These are phyloP conservation scores for Hyphopichia wangnamkhiaoensis DNA, from an alignment of 1,139 yeast genomes.

Conservation along the genomic window DNA sequence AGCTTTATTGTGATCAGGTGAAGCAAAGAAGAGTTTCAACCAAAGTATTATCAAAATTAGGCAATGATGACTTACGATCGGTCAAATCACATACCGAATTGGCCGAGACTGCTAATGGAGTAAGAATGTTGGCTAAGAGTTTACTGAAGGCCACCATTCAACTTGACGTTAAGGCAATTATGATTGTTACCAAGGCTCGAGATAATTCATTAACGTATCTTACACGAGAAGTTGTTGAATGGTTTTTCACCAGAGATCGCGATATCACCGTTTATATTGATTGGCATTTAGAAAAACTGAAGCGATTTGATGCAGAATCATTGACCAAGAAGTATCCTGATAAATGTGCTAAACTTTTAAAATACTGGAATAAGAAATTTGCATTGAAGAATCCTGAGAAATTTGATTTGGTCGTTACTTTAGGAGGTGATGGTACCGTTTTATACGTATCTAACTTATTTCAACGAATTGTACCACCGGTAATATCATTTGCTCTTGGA, in stretches of 20 bases:
- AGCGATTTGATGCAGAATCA: conserved; percentile 57
- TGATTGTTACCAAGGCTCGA: conserved; percentile 84
- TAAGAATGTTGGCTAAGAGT: conserved; percentile 74
- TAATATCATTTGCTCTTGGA: conserved; percentile 79
- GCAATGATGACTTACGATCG: conserved; percentile 40
- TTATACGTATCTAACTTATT: conserved; percentile 76
- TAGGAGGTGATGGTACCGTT: conserved; percentile 93
- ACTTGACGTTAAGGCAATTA: conserved; percentile 64
- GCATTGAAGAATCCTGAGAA: conserved; percentile 57
- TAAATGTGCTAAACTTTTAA: conserved; percentile 42
- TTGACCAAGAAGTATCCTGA: conserved; percentile 41
- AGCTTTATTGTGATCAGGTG: conserved; percentile 31
- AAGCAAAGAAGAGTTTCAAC: conserved; percentile 19
- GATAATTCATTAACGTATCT: conserved; percentile 74
- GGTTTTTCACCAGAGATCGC: conserved; percentile 55
- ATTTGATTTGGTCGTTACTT: conserved; percentile 75
- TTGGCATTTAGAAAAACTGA: conserved; percentile 56
- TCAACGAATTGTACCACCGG: conserved; percentile 84
- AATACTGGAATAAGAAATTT: conserved; percentile 68
- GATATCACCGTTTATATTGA: conserved; percentile 72
- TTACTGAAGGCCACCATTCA: conserved; percentile 73
- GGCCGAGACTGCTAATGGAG: conserved; percentile 87
- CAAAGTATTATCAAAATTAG: conserved; percentile 34
- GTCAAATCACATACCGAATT: conserved; percentile 71
- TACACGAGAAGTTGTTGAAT: conserved; percentile 76